Conservation (phyloP, 768 basidiomycete genomes). For the Podaxis carcinomalis region DNA sequence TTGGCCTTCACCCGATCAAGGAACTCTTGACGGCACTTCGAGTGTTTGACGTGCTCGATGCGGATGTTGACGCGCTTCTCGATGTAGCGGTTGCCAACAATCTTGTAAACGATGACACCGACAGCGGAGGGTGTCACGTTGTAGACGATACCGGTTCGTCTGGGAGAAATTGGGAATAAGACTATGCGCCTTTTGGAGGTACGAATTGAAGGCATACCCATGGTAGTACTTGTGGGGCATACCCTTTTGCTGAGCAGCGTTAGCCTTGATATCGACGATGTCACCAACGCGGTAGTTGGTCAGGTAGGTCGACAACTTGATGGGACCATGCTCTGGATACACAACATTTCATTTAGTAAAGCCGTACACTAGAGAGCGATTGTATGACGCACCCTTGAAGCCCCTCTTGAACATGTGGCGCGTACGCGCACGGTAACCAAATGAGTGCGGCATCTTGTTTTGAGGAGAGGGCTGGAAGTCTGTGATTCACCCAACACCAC, state of each 20-base stretch:
- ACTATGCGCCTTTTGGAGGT: conserved; percentile 4
- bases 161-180: conserved; percentile 24
- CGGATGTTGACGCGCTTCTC: conserved; percentile 99
- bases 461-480: conserved; percentile 7
- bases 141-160: conserved; percentile 97
- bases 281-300: conserved; percentile 93
- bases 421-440: conserved; percentile 99
- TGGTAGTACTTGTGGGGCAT: conserved; percentile 99
- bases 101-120: conserved; percentile 96
- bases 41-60: conserved; percentile 93
- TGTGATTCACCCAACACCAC: neutral
- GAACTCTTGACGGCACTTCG: conserved; percentile 97
- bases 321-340: conserved; percentile 77
- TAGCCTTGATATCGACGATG: conserved; percentile 99
- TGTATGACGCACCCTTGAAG: conserved; percentile 78
- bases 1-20: conserved; percentile 93
- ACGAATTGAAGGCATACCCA: conserved; percentile 54
- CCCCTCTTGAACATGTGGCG: conserved; percentile 99
- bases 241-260: conserved; percentile 98
- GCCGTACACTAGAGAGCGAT: conserved; percentile 3
- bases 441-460: conserved; percentile 97
- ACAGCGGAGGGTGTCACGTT: conserved; percentile 95
- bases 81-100: conserved; percentile 98
- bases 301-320: conserved; percentile 91
- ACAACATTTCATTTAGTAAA: conserved; percentile 13